Conservation (phyloP, 441 rosid genomes). For the Dalechampia spathulata region DNA sequence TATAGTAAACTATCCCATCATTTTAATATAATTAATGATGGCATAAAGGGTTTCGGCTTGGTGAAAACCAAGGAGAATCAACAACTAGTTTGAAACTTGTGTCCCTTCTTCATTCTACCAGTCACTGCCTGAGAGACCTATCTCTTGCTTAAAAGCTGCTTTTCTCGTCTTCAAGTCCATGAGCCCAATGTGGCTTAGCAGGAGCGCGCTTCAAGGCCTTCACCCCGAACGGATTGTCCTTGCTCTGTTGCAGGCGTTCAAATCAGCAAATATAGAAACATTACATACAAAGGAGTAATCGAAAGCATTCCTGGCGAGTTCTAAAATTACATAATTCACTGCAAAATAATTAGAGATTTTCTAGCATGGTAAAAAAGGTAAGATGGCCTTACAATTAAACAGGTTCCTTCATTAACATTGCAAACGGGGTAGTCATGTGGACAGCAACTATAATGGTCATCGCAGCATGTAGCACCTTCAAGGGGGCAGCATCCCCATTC, state of each 20-base stretch:
- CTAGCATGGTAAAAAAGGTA: not conserved
- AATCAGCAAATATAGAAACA: not conserved
- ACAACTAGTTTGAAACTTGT: slow-evolving; percentile 3
- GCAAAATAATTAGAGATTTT: no score
- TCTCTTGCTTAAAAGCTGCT: slow-evolving; percentile 33
- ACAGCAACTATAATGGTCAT: slow-evolving; percentile 76
- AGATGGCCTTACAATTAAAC: slow-evolving; percentile 46
- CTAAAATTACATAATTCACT: no score
- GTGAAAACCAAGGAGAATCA: slow-evolving; percentile 14
- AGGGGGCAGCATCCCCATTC: slow-evolving; percentile 95
- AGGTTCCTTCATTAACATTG: slow-evolving; percentile 47
- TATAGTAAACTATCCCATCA: not conserved
- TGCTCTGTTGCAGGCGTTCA: slow-evolving; percentile 47
- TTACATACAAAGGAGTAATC: not conserved
- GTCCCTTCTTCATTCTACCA: slow-evolving; percentile 9
- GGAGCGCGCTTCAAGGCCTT: slow-evolving; percentile 68
- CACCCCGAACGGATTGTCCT: slow-evolving; percentile 64
- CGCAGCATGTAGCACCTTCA: slow-evolving; percentile 87
- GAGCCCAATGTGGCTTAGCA: slow-evolving; percentile 59
- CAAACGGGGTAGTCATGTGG: slow-evolving; percentile 84
- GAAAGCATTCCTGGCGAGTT: no score
- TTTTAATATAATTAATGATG: not conserved
- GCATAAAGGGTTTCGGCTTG: not conserved
- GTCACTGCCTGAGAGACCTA: slow-evolving; percentile 17
- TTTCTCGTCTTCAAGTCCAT: slow-evolving; percentile 26